Evolutionary conservation across 805 yeast genomes (phyloP), one percentile per base, ranked within the genome.

Genomic region (Kodamaea sagamina): DNA sequence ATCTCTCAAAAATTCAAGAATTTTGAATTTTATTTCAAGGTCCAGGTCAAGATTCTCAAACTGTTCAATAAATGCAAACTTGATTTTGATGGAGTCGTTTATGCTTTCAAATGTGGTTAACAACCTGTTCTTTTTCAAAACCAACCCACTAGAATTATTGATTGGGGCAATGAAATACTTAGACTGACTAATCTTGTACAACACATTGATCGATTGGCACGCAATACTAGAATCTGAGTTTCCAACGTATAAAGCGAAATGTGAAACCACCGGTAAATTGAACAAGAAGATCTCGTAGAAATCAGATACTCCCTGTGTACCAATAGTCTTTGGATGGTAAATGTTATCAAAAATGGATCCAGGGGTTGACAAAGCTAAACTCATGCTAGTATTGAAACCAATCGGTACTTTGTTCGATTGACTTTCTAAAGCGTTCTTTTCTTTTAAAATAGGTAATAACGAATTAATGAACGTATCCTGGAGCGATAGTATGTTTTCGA

Each of bases 71-170:
- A 89, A 81, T 0, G 89, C 80, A 51, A 77, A 78, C 47, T 85
- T 78, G 28, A 92, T 85, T 50, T 90, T 74, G 1, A 75, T 67
- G 0, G 95, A 80, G 51, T 90, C 97, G 51, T 87, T 87, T 24
- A 86, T 78, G 11, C 89, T 83, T 53, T 83, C 85, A 41, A 86
- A 74, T 28, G 86, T 73, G 0, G 88, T 81, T 36, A 90, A 61
- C 10, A 92, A 63, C 50, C 89, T 78, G 48, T 82, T 82, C 41
- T 72, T 78, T 7, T 73, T 63, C 26, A 78, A 58, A 8, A 72
- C 56, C 6, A 54, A 47, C 26, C 60, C 63, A 32, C 37, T 44
- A 8, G 55, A 19, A 42, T 47, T 29, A 8, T 55, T 44, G 57
- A 49, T 35, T 10, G 24, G 49, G 2, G 55, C 43, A 8, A 57